phyloP scores from a whole-genome alignment of 2,329 filamentous ascomycete genomes.

The Fusarium hostae region DNA sequence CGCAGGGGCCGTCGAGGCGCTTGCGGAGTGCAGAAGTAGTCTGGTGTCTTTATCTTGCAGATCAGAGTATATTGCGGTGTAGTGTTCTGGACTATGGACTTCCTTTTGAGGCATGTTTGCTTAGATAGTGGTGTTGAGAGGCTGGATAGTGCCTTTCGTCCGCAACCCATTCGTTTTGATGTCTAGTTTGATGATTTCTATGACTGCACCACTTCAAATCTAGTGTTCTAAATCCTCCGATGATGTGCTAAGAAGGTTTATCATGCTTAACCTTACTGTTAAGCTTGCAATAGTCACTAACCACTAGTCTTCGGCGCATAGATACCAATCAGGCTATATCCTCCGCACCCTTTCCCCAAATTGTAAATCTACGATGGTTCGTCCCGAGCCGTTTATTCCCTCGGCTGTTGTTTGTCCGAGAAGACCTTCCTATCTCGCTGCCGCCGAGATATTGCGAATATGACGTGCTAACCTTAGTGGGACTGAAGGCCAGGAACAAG shows the following conservation, averaged over 20 bases:
- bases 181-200: background rate
- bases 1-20: background rate
- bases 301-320: background rate
- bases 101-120: background rate
- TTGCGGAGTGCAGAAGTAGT: background rate
- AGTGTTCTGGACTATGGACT: background rate
- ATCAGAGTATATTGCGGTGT: background rate
- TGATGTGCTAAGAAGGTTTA: background rate
- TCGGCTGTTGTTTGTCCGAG: background rate
- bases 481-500: background rate
- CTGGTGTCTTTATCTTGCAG: slow-evolving; percentile 1
- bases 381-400: slow-evolving; percentile 24
- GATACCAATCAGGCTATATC: background rate
- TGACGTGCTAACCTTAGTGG: slow-evolving; percentile 1
- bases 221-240: background rate
- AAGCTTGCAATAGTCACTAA: background rate
- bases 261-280: slow-evolving; percentile 17
- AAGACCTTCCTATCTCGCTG: slow-evolving; percentile 31
- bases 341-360: slow-evolving; percentile 8
- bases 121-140: background rate
- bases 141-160: background rate
- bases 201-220: background rate
- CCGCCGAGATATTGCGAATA: background rate
- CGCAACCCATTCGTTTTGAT: background rate
- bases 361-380: slow-evolving; percentile 7